A percentile compares a stretch with the other conserved stretches of the same genome.
phyloP scores from a whole-genome alignment of 2,329 filamentous ascomycete genomes.

The Apiospora malaysiana region DNA sequence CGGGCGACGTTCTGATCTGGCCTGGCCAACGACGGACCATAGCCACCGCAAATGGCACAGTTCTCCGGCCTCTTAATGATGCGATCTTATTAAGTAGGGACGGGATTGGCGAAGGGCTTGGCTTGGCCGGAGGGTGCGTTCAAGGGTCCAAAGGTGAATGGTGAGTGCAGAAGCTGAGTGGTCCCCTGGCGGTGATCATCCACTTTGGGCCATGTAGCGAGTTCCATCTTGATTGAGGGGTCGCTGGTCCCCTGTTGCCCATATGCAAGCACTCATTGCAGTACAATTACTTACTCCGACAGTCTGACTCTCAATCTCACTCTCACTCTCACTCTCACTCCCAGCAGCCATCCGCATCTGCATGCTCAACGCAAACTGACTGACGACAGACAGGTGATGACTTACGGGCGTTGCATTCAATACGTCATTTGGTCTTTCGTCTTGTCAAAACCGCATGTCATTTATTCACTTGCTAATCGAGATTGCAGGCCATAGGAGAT shows the following conservation, averaged over 20 bases:
- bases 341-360: neutral
- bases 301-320: too few relatives aligned
- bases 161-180: neutral
- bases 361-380: neutral
- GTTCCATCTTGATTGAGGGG: conserved; percentile 19
- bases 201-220: conserved; percentile 10
- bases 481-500: neutral
- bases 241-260: neutral
- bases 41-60: neutral
- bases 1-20: neutral
- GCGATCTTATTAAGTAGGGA: neutral
- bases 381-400: neutral
- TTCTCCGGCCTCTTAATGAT: neutral
- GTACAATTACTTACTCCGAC: too few relatives aligned
- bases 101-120: neutral
- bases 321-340: neutral
- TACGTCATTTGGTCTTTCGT: conserved; percentile 1
- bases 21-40: neutral
- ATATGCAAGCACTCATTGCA: neutral
- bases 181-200: conserved; percentile 3
- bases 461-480: neutral
- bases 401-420: neutral
- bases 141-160: neutral
- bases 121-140: conserved; percentile 7
- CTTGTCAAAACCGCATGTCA: neutral